Evolutionary conservation across 2,329 filamentous ascomycete genomes (phyloP).

Genomic region (Hypoxylon sp.): DNA sequence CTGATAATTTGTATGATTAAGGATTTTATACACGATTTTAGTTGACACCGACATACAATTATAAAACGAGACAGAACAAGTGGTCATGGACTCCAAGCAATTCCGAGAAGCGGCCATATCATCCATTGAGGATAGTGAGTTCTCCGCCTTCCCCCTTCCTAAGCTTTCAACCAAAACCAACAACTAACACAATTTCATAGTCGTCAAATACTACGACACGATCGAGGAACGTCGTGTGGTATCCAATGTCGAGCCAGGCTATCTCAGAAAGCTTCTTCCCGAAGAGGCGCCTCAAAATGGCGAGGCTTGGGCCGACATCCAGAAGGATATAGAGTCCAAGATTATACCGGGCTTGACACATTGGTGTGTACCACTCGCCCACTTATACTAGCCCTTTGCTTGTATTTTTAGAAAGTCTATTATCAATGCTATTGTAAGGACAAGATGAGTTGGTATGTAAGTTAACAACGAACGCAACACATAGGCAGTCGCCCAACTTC

Average conservation of each 20-base stretch:
- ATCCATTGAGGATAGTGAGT: constrained; percentile 83
- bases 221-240: constrained; percentile 76
- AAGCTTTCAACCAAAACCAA: constrained; percentile 10
- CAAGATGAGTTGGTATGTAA: not conserved
- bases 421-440: too few species aligned
- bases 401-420: too few species aligned
- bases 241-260: constrained; percentile 82
- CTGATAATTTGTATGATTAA: too few species aligned
- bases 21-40: not conserved
- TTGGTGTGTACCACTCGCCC: constrained; percentile 61
- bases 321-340: constrained; percentile 81
- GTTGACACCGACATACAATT: too few species aligned
- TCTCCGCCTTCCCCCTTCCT: not conserved
- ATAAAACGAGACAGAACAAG: not conserved
- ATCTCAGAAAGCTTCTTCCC: constrained; percentile 82
- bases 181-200: constrained; percentile 54
- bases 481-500: constrained; percentile 87
- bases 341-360: constrained; percentile 94
- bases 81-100: constrained; percentile 76
- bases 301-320: constrained; percentile 81
- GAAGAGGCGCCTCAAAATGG: constrained; percentile 68
- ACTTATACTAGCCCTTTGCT: constrained; percentile 3
- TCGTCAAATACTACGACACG: constrained; percentile 83
- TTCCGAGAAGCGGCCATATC: constrained; percentile 80
- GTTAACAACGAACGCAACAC: not conserved